These are phyloP conservation scores for Dioszegia hungarica DNA, from an alignment of 768 basidiomycete species.

Conservation along the genomic window DNA sequence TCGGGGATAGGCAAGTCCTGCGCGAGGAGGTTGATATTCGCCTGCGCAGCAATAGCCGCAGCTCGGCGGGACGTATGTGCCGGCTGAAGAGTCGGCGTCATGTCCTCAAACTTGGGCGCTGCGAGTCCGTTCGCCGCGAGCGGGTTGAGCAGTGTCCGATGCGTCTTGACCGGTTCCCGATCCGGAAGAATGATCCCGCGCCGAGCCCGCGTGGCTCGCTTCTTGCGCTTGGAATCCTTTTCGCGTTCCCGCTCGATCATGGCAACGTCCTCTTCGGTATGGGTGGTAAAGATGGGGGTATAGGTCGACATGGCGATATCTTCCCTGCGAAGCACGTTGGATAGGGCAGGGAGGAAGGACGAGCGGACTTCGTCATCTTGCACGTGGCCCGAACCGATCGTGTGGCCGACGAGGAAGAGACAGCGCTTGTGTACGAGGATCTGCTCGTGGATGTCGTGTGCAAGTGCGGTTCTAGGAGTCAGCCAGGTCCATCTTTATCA, in stretches of 20 bases:
- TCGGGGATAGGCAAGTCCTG: conserved; percentile 47
- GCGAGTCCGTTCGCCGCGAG: conserved; percentile 33
- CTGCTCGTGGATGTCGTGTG: conserved; percentile 94
- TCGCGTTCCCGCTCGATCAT: conserved; percentile 87
- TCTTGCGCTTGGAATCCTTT: conserved; percentile 69
- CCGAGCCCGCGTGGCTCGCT: conserved; percentile 77
- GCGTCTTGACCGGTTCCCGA: conserved; percentile 84
- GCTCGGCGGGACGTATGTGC: conserved; percentile 60
- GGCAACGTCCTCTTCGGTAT: conserved; percentile 84
- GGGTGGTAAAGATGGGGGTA: conserved; percentile 83
- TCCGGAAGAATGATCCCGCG: conserved; percentile 74
- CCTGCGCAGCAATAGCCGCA: conserved; percentile 88
- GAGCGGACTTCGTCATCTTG: conserved; percentile 87
- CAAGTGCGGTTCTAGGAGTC: conserved; percentile 75
- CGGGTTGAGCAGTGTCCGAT: conserved; percentile 59
- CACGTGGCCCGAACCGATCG: conserved; percentile 69
- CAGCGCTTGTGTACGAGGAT: conserved; percentile 86
- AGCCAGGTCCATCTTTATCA: neutral
- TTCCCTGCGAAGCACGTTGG: conserved; percentile 61
- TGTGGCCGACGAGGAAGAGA: conserved; percentile 81
- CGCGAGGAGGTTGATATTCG: conserved; percentile 62
- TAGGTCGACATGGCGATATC: conserved; percentile 63
- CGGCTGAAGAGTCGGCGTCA: neutral
- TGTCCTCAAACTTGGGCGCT: conserved; percentile 52
- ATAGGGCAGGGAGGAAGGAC: conserved; percentile 73